Percentiles rank a stretch among this genome's conserved stretches.
Conservation (phyloP, 2,329 filamentous ascomycete species). For the Ophiosphaerella herpotricha region DNA sequence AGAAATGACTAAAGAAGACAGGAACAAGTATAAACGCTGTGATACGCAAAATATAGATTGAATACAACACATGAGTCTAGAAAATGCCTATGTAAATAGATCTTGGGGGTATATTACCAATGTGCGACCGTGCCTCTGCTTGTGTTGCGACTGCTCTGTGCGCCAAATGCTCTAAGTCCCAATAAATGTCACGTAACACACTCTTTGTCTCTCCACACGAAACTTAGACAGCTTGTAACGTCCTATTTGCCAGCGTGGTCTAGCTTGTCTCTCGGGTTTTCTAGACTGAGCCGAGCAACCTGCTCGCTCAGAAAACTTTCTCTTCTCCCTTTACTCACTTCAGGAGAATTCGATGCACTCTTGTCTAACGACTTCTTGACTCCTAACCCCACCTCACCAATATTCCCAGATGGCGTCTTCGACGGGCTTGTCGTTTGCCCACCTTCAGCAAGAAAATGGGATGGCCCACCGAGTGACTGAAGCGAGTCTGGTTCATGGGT, state of each 20-base stretch:
- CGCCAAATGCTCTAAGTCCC: not conserved
- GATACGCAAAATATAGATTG: not conserved
- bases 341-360: conserved; percentile 18
- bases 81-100: not conserved
- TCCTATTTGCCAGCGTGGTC: conserved; percentile 14
- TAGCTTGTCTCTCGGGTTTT: conserved; percentile 17
- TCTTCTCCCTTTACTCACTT: conserved; percentile 20
- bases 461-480: conserved; percentile 27
- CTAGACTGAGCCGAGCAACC: conserved; percentile 35
- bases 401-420: conserved; percentile 24
- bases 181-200: not conserved
- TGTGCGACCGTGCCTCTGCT: not conserved
- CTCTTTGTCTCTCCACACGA: not conserved
- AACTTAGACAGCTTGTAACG: not conserved
- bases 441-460: conserved; percentile 16
- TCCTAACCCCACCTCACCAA: conserved; percentile 31
- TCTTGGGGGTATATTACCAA: conserved; percentile 2
- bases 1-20: not conserved
- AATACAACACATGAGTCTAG: not conserved
- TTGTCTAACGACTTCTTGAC: conserved; percentile 40
- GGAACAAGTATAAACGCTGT: not conserved
- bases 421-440: conserved; percentile 24
- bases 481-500: conserved; percentile 35
- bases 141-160: conserved; percentile 2
- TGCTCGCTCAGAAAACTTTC: conserved; percentile 39